Conservation (phyloP, 2,329 filamentous ascomycete genomes). For the Aschersonia sp. region DNA sequence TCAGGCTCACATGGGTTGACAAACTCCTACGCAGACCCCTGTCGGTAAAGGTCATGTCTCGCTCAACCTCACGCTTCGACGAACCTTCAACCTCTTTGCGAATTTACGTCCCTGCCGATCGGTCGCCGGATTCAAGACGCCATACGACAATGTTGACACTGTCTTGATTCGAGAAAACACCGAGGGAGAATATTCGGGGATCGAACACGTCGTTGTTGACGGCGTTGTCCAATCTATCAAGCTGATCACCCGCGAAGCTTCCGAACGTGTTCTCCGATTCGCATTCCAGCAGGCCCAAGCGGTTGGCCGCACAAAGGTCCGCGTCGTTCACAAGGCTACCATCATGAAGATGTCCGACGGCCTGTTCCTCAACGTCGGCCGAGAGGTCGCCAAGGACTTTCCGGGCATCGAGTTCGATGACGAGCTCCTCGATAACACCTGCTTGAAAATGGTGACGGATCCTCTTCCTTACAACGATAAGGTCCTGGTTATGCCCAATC, state of each 20-base stretch:
- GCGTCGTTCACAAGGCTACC: slow-evolving; percentile 97
- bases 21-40: slow-evolving; percentile 49
- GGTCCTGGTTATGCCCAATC: slow-evolving; percentile 94
- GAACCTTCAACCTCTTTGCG: slow-evolving; percentile 99
- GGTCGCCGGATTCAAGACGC: slow-evolving; percentile 94
- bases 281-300: slow-evolving; percentile 96
- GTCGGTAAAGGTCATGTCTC: slow-evolving; percentile 98
- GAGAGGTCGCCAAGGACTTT: slow-evolving; percentile 85
- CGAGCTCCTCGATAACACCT: slow-evolving; percentile 97
- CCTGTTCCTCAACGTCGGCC: slow-evolving; percentile 82
- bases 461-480: slow-evolving; percentile 97
- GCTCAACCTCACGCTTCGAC: slow-evolving; percentile 93
- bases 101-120: slow-evolving; percentile 97
- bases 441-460: slow-evolving; percentile 96
- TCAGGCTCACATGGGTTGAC: not conserved
- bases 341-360: slow-evolving; percentile 99
- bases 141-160: slow-evolving; percentile 93
- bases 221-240: slow-evolving; percentile 99
- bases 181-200: slow-evolving; percentile 98
- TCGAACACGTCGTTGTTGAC: slow-evolving; percentile 95
- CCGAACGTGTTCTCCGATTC: slow-evolving; percentile 88
- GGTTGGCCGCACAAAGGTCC: slow-evolving; percentile 91
- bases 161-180: slow-evolving; percentile 99
- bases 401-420: slow-evolving; percentile 92
- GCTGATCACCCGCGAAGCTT: slow-evolving; percentile 91